Base-by-base conservation (phyloP, 1,284 basidiomycete genomes). In the Apiotrichum gamsii region DNA sequence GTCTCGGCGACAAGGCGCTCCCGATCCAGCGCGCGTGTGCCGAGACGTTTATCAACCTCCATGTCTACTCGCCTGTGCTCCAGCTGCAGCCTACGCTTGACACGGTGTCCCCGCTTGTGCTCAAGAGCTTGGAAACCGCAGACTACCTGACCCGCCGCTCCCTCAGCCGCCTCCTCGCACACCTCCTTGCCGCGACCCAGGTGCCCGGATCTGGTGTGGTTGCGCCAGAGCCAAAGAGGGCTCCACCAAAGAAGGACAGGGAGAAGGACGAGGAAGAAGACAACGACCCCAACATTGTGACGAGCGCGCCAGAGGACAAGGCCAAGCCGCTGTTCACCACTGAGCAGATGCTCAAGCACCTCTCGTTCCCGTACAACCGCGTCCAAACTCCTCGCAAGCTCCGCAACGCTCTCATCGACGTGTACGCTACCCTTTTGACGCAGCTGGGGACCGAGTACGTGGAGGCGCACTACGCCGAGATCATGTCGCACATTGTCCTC, bases 181-280 rank as follows among this genome's bases (percentile, higher is more conserved):
- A 87, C 58, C 72, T 97, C 31, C 80, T 98, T 2, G 82, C 90
- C 0, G 82, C 82, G 0, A 91, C 90, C 0, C 94, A 98, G 65
- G 76, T 81, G 2, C 82, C 85, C 47, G 81, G 85, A 20, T 75
- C 77, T 1, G 65, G 79, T 5, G 60, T 77, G 30, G 32, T n/a
- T 78, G 82, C 43, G 51, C 42, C 47, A 4, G 70, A 78, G 4
- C 60, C 76, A 8, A 81, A 80, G 60, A 86, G 84, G 66, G 74
- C 73, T 28, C 52, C 54, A 5, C 47, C 60, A 1, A 83, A 82
- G 70, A 84, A 83, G 57, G 80, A 80, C 9, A 77, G 76, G 23
- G 76, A 76, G 19, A 42, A 33, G 40, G 76, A 77, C 25, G 77
- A 80, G 36, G 78, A 80, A 14, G 82, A 82, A 24, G 76, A 78